Conservation (phyloP, 495 filamentous ascomycete species). For the Trypethelium eluteriae region DNA sequence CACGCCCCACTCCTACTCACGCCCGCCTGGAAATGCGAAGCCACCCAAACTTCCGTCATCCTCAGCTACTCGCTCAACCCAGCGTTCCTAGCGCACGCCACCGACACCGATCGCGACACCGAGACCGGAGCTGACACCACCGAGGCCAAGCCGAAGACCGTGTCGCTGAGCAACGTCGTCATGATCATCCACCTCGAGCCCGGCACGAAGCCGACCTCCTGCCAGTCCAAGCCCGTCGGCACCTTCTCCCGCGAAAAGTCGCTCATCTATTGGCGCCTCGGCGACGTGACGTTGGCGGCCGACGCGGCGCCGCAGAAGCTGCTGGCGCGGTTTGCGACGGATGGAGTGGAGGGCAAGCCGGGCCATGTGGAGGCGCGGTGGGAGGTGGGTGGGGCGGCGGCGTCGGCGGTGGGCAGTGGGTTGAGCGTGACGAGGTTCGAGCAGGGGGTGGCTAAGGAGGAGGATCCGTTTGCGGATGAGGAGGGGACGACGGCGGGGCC, state of each 20-base stretch:
- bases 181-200: constrained; percentile 74
- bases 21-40: constrained; percentile 75
- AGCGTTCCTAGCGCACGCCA: constrained; percentile 40
- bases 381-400: constrained; percentile 55
- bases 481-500: constrained; percentile 34
- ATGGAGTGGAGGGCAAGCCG: constrained; percentile 57
- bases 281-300: constrained; percentile 63
- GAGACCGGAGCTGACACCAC: constrained; percentile 17
- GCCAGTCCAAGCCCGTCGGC: constrained; percentile 66
- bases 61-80: constrained; percentile 84
- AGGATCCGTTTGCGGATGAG: constrained; percentile 65
- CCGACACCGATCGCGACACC: neutral
- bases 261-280: constrained; percentile 82
- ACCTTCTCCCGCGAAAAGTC: constrained; percentile 80
- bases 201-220: constrained; percentile 44
- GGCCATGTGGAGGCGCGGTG: constrained; percentile 75
- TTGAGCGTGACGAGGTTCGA: constrained; percentile 51
- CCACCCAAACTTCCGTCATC: constrained; percentile 72
- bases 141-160: constrained; percentile 28
- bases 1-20: constrained; percentile 72
- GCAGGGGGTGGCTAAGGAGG: constrained; percentile 34
- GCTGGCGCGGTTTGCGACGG: constrained; percentile 73
- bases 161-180: constrained; percentile 73
- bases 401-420: constrained; percentile 46
- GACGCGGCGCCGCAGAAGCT: constrained; percentile 52